Evolutionary conservation across 305 asterid species (phyloP), one percentile per base, ranked within the genome.

Genomic region (Fraxinus nigra): DNA sequence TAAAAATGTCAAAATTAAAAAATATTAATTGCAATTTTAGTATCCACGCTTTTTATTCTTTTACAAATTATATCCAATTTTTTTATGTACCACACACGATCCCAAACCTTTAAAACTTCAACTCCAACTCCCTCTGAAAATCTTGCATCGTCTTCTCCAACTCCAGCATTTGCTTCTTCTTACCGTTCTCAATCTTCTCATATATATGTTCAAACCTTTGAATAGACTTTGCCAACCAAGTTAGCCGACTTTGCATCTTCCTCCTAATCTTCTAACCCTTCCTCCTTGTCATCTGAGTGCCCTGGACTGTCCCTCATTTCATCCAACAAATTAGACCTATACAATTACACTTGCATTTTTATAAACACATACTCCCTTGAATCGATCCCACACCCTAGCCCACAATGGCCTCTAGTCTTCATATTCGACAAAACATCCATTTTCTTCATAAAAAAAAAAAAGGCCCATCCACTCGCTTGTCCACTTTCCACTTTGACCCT

Each of bases 311-410:
- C 33, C 33, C 33, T 30, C 33, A 30, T 30, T 30, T 30, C 33
- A 30, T 30, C 33, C 33, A 30, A 30, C 33, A 30, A 30, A 30
- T 30, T 30, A 30, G 33, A 91, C 87, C 87, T 84, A 56, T 94
- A 97, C 93, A 94, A 90, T 82, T 94, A 94, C 82, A 94, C 92
- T 2, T 88, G 75, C 0, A 97, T 90, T 79, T 92, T 91, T 97
- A 93, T 92, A 83, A 94, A 93, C 73, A 93, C 97, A 35, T 91
- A 94, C 86, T 94, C 98, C 73, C 98, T 97, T 0, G 97, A 91
- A 88, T 94, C 97, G 77, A 94, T 79, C 61, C 97, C 98, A 78
- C 97, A 93, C 97, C 94, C 85, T 30, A 94, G 86, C 14, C 97
- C 95, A 72, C 88, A 81, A 76, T 86, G 85, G 32, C 92, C 93